Conservation (phyloP, 2,329 filamentous ascomycete species). For the Apiospora arundinis region DNA sequence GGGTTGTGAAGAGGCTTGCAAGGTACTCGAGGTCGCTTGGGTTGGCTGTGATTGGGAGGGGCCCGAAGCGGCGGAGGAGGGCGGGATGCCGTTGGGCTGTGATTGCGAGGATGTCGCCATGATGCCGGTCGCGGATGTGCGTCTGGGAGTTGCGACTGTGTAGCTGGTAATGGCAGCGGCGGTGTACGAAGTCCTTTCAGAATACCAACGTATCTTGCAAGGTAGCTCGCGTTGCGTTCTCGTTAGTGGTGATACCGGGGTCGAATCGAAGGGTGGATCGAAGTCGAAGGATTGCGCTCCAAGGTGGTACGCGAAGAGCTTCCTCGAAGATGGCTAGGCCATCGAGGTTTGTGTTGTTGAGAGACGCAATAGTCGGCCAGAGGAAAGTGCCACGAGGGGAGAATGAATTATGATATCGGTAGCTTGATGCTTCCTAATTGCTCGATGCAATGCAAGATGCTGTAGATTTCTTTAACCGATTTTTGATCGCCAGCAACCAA, state of each 20-base stretch:
- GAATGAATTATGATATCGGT: background rate
- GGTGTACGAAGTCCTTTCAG: background rate
- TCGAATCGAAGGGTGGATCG: background rate
- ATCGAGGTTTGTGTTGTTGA: slow-evolving; percentile 12
- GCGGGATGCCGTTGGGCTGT: slow-evolving; percentile 60
- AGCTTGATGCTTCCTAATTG: background rate
- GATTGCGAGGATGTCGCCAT: slow-evolving; percentile 45
- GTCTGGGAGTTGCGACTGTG: background rate
- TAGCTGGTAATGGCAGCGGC: background rate
- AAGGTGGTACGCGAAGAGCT: background rate
- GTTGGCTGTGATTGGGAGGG: slow-evolving; percentile 39
- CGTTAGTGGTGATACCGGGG: background rate
- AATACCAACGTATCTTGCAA: slow-evolving; percentile 30
- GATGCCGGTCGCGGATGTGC: slow-evolving; percentile 23
- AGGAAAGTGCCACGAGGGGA: background rate
- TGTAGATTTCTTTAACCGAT: background rate
- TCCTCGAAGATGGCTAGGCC: slow-evolving; percentile 14
- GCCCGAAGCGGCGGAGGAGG: slow-evolving; percentile 44
- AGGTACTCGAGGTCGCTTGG: slow-evolving; percentile 41
- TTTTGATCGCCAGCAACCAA: slow-evolving; percentile 7
- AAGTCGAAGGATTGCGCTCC: slow-evolving; percentile 17
- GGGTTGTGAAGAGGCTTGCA: slow-evolving; percentile 36
- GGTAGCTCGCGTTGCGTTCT: background rate
- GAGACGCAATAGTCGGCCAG: background rate
- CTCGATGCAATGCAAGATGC: background rate